Conservation (phyloP, 1,139 yeast species). For the Sugiyamaella neomexicana region DNA sequence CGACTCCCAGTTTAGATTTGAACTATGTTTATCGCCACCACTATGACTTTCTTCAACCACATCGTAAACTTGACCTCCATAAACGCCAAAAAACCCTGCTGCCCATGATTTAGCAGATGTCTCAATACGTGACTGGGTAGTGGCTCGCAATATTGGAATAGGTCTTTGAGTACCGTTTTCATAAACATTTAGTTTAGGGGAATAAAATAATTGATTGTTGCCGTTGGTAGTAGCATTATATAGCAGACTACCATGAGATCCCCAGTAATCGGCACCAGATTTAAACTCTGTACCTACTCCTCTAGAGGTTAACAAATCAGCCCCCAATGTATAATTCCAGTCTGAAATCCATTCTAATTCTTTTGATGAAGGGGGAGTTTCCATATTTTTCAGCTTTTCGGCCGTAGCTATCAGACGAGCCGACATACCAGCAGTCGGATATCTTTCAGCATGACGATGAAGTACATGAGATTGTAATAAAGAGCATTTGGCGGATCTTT, state of each 20-base stretch:
- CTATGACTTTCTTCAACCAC: constrained; percentile 29
- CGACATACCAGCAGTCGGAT: constrained; percentile 41
- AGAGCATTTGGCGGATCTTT: constrained; percentile 25
- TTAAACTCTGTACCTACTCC: constrained; percentile 45
- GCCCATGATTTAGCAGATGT: constrained; percentile 48
- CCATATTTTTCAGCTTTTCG: constrained; percentile 35
- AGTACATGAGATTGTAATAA: constrained; percentile 44
- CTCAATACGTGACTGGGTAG: constrained; percentile 44
- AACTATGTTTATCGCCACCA: background rate
- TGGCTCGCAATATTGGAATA: constrained; percentile 42
- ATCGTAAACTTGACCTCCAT: constrained; percentile 38
- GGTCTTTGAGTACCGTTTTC: constrained; percentile 40
- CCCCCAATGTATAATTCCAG: constrained; percentile 42
- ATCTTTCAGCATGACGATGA: constrained; percentile 47
- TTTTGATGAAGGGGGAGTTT: constrained; percentile 31
- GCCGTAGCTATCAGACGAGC: constrained; percentile 35
- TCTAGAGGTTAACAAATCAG: constrained; percentile 40
- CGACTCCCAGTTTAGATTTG: constrained; percentile 11
- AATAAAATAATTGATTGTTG: constrained; percentile 29
- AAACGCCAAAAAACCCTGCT: constrained; percentile 46
- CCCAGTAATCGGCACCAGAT: constrained; percentile 45
- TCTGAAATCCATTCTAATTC: constrained; percentile 37
- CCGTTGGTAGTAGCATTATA: constrained; percentile 37
- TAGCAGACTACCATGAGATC: constrained; percentile 43
- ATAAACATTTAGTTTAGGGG: constrained; percentile 34